phyloP scores from a whole-genome alignment of 2,329 filamentous ascomycete genomes.

The Hirsutella thompsonii region DNA sequence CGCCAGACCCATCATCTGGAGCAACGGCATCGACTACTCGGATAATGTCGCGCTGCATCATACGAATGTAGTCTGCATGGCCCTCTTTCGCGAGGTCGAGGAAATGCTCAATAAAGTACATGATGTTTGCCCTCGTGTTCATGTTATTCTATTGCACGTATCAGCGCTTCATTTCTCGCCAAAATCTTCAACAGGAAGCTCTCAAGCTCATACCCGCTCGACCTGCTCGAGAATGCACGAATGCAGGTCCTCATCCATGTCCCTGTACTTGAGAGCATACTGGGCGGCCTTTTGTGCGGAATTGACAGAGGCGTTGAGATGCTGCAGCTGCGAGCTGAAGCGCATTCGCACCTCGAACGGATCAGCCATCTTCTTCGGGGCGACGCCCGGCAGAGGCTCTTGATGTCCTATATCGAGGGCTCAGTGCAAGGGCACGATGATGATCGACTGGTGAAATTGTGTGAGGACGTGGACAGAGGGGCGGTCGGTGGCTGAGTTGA shows the following conservation, averaged over 20 bases:
- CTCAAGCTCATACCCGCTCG: conserved; percentile 46
- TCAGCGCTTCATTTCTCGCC: neutral
- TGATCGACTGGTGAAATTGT: too few relatives aligned
- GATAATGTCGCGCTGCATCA: conserved; percentile 91
- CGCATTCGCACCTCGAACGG: conserved; percentile 98
- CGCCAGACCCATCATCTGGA: conserved; percentile 73
- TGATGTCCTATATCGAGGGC: too few relatives aligned
- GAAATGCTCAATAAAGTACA: conserved; percentile 97
- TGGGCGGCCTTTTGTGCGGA: conserved; percentile 86
- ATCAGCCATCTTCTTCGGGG: conserved; percentile 47
- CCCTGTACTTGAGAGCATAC: conserved; percentile 86
- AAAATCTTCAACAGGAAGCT: too few relatives aligned
- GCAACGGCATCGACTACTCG: conserved; percentile 86
- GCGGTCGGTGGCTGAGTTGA: too few relatives aligned
- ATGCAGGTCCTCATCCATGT: conserved; percentile 94
- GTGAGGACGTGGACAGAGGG: too few relatives aligned
- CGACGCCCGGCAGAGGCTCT: too few relatives aligned
- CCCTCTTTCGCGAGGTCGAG: conserved; percentile 73
- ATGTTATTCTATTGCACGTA: conserved; percentile 59
- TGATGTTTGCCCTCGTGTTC: conserved; percentile 96
- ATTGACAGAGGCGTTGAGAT: conserved; percentile 79
- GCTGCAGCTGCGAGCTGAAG: conserved; percentile 81
- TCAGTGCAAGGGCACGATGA: too few relatives aligned
- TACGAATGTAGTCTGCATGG: conserved; percentile 71
- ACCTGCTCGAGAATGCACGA: conserved; percentile 95